Percentiles rank a stretch among this genome's conserved stretches.
Evolutionary conservation across 2,329 filamentous ascomycete genomes (phyloP).

Genomic region (Capronia coronata): DNA sequence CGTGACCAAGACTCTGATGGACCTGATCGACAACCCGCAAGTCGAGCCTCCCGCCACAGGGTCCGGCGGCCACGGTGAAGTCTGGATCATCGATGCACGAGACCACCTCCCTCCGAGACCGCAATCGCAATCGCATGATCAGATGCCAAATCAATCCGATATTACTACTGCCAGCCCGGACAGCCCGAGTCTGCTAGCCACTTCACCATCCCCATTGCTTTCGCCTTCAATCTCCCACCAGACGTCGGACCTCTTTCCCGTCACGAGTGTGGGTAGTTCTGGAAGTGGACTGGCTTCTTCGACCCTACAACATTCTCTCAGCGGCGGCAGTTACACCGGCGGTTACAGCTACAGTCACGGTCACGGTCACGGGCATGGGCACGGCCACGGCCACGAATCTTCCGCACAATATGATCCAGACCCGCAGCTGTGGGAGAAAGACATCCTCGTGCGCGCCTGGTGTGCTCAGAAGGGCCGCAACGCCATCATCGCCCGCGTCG

Average conservation of each 20-base stretch:
- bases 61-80: slow-evolving; percentile 2
- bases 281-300: too few relatives aligned
- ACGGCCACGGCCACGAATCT: not conserved
- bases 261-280: not conserved
- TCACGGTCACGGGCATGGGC: not conserved
- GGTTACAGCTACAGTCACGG: not conserved
- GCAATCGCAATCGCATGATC: not conserved
- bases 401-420: slow-evolving; percentile 15
- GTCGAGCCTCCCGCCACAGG: slow-evolving; percentile 16
- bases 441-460: slow-evolving; percentile 41
- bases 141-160: not conserved
- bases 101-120: not conserved
- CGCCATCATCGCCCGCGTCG: slow-evolving; percentile 38
- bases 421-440: slow-evolving; percentile 31
- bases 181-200: too few relatives aligned
- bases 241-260: too few relatives aligned
- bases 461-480: slow-evolving; percentile 39
- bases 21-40: slow-evolving; percentile 13
- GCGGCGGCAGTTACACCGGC: too few relatives aligned
- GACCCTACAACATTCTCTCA: too few relatives aligned
- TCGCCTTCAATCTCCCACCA: too few relatives aligned
- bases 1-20: slow-evolving; percentile 18
- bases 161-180: not conserved
- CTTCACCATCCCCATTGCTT: too few relatives aligned
- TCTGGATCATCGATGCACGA: slow-evolving; percentile 25